phyloP scores from a whole-genome alignment of 208 protist genomes.

The Leishmania tropica region DNA sequence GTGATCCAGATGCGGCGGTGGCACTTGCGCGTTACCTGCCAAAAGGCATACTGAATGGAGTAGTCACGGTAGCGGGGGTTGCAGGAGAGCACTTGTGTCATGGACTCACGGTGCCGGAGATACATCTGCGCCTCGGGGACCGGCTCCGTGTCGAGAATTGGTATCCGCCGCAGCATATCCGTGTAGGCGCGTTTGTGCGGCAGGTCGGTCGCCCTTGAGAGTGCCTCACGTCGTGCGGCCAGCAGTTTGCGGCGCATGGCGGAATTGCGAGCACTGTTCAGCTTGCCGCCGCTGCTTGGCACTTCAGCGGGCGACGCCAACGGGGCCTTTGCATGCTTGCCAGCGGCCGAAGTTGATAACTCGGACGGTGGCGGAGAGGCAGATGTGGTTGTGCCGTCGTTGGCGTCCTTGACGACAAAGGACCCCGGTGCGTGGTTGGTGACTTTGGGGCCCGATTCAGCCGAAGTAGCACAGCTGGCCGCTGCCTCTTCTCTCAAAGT shows the following conservation, averaged over 20 bases:
- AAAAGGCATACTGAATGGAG: slow-evolving; percentile 90
- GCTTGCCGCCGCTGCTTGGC: neutral
- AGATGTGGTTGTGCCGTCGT: neutral
- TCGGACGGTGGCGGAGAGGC: neutral
- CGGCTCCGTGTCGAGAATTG: slow-evolving; percentile 63
- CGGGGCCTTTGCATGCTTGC: no score
- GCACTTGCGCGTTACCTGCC: slow-evolving; percentile 81
- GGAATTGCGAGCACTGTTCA: slow-evolving; percentile 7
- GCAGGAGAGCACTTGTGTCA: slow-evolving; percentile 83
- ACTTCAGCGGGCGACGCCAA: neutral
- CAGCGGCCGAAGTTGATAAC: neutral
- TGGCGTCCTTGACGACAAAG: neutral
- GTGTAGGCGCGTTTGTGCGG: slow-evolving; percentile 66
- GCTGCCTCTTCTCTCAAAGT: neutral
- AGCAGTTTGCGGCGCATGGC: slow-evolving; percentile 61
- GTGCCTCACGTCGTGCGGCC: slow-evolving; percentile 37
- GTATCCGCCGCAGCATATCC: slow-evolving; percentile 34
- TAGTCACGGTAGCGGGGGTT: slow-evolving; percentile 88
- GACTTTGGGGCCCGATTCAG: neutral
- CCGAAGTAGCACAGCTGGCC: no score
- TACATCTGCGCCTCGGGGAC: slow-evolving; percentile 77
- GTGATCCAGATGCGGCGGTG: slow-evolving; percentile 89
- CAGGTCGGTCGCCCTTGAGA: slow-evolving; percentile 40
- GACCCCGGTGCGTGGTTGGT: neutral
- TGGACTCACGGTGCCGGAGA: slow-evolving; percentile 37